phyloP scores from a whole-genome alignment of 1,139 yeast genomes.

The Scheffersomyces illinoinensis region DNA sequence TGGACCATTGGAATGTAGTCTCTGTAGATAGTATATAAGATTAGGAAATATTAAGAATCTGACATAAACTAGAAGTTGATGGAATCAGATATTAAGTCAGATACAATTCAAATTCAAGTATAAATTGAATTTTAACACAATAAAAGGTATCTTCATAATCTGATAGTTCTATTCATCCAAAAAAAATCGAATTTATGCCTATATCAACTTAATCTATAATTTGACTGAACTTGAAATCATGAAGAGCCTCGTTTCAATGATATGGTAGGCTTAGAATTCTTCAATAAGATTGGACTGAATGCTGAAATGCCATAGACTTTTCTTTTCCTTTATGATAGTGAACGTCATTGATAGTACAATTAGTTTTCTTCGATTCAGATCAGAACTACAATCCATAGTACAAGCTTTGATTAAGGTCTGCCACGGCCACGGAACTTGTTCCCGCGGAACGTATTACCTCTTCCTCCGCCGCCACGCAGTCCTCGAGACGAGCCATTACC shows the following conservation, averaged over 20 bases:
- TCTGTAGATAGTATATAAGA: background rate
- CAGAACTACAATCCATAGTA: background rate
- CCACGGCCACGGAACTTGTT: slow-evolving; percentile 9
- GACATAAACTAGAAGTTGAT: background rate
- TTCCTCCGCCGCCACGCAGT: slow-evolving; percentile 17
- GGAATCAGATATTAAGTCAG: background rate
- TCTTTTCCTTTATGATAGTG: background rate
- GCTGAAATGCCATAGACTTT: background rate
- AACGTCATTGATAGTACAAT: background rate
- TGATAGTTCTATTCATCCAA: background rate
- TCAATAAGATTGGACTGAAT: background rate
- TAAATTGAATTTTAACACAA: background rate
- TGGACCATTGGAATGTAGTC: background rate
- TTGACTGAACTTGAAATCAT: background rate
- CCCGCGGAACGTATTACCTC: slow-evolving; percentile 11
- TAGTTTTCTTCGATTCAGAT: background rate
- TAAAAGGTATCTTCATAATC: background rate
- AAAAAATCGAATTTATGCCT: background rate
- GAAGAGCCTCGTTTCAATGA: background rate
- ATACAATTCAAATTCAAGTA: background rate
- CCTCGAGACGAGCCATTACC: slow-evolving; percentile 12
- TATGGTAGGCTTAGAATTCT: background rate
- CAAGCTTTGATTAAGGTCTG: background rate
- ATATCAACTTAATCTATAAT: background rate
- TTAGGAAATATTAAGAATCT: background rate